Conservation (phyloP, 208 protist species). For the Crithidia mellificae region DNA sequence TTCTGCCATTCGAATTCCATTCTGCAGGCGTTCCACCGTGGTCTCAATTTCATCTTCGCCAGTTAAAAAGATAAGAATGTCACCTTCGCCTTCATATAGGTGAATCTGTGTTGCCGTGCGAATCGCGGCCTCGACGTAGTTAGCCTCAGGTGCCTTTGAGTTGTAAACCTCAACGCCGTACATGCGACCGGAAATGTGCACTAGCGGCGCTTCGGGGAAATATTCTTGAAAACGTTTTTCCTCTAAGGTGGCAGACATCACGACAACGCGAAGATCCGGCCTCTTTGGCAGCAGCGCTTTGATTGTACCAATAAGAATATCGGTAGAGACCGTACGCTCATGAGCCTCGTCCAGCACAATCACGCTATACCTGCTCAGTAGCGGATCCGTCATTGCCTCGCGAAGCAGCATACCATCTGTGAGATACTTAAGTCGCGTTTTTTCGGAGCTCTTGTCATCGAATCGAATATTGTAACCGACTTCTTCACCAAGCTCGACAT, state of each 20-base stretch:
- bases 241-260: slow-evolving; percentile 98
- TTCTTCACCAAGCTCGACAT: slow-evolving; percentile 94
- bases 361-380: slow-evolving; percentile 92
- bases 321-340: slow-evolving; percentile 98
- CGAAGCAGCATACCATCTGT: slow-evolving; percentile 99
- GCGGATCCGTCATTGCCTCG: slow-evolving; percentile 94
- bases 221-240: slow-evolving; percentile 97
- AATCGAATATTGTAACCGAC: slow-evolving; percentile 99
- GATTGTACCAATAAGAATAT: slow-evolving; percentile 98
- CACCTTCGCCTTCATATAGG: slow-evolving; percentile 95
- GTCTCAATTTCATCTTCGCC: slow-evolving; percentile 99
- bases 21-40: slow-evolving; percentile 95
- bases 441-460: slow-evolving; percentile 94
- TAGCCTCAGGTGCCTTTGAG: slow-evolving; percentile 86
- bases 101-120: slow-evolving; percentile 99
- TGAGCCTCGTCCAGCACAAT: slow-evolving; percentile 99
- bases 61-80: slow-evolving; percentile 99
- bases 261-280: slow-evolving; percentile 95
- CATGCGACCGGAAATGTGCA: slow-evolving; percentile 97
- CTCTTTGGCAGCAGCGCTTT: slow-evolving; percentile 88
- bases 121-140: slow-evolving; percentile 97
- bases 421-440: slow-evolving; percentile 98
- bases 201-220: slow-evolving; percentile 96
- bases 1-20: slow-evolving; percentile 77
- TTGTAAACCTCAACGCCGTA: slow-evolving; percentile 92